These are phyloP conservation scores for Claviceps sp. DNA, from an alignment of 2,329 filamentous ascomycete species.

Conservation along the genomic window DNA sequence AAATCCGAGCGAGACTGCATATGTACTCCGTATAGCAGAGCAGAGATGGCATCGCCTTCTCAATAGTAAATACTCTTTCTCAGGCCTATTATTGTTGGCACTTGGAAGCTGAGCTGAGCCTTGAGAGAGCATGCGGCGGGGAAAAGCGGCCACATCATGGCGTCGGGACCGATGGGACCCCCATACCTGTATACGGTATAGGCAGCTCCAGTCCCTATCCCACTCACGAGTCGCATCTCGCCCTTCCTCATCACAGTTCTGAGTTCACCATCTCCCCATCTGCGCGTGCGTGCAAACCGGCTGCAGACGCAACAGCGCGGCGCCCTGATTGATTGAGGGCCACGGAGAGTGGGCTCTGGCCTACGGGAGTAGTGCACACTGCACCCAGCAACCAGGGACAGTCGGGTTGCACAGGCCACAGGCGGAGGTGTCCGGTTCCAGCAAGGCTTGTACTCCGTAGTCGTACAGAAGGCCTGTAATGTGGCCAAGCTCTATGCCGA, in stretches of 20 bases:
- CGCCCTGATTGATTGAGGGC: neutral
- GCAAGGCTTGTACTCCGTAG: neutral
- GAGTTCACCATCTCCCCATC: neutral
- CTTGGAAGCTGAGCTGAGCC: neutral
- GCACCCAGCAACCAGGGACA: neutral
- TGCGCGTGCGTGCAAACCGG: neutral
- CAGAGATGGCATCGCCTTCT: neutral
- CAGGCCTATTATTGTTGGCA: neutral
- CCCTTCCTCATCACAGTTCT: neutral
- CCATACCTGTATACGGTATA: no score
- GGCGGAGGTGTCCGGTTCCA: neutral
- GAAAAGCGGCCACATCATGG: neutral
- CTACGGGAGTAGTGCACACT: no score
- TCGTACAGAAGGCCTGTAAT: neutral
- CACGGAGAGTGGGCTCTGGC: neutral
- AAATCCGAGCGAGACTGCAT: neutral
- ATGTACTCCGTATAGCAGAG: neutral
- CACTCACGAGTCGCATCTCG: neutral
- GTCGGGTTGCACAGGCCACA: neutral
- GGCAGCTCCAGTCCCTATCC: neutral
- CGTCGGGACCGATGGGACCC: neutral
- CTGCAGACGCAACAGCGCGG: neutral
- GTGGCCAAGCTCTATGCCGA: neutral
- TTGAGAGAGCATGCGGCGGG: neutral
- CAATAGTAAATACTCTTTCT: neutral